Evolutionary conservation across 768 basidiomycete genomes (phyloP), one percentile per base, ranked within the genome.

Genomic region (Collybia sordida): DNA sequence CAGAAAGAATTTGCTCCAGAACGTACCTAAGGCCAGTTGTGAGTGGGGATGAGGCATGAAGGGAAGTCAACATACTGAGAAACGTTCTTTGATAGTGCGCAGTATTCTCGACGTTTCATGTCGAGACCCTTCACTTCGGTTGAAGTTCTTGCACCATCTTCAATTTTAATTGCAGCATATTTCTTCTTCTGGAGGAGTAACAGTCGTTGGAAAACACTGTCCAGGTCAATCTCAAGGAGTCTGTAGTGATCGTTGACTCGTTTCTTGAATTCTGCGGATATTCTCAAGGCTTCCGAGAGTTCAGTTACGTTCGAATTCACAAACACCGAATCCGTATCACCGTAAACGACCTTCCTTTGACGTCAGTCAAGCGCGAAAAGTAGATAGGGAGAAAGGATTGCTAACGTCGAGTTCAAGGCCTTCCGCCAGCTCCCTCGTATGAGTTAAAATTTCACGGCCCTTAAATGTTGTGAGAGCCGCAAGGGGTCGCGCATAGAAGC

Each of bases 91-190:
- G 95, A 98, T 46, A 99, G 68, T 0, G 80, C 79, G 54, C 89
- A 95, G 66, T 93, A 99, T 65, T 99, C 97, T 76, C 97, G 77
- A 39, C 97, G 85, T 68, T 98, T 98, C 97, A 99, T 98, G 70
- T 99, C 97, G 19, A 99, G 73, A 68, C 97, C 97, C 62, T 99
- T 99, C 66, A 99, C 75, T 62, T 99, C 97, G 1, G 82, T 90
- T 12, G 81, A 83, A 0, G 90, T 88, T 49, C 81, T 78, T 0
- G 80, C 78, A 22, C 85, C 85, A 55, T 93, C 91, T 59, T 94
- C 92, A 36, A 98, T 84, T 71, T 97, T 98, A 65, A 98, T 76
- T 0, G 97, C 97, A 0, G 97, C 97, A 58, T 99, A 99, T 70
- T 99, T 98, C 77, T 99, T 99, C 80, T 99, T 99, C 63, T 98